These are phyloP conservation scores for Aspergillus neotritici DNA, from an alignment of 2,329 filamentous ascomycete genomes.

Conservation along the genomic window DNA sequence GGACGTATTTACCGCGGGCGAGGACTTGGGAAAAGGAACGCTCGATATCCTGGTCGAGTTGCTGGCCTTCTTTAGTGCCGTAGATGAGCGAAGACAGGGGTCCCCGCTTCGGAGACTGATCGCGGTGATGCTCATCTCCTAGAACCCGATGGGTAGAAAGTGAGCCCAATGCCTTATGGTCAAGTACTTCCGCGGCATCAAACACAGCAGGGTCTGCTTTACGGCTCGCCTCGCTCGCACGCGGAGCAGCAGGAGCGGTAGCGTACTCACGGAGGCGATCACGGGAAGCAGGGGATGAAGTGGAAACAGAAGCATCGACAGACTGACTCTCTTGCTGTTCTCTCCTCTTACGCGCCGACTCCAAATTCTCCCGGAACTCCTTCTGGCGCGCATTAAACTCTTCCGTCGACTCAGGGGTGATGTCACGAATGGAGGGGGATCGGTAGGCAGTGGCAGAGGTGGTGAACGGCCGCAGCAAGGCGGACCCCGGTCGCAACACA, in stretches of 20 bases:
- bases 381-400: constrained; percentile 79
- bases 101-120: constrained; percentile 59
- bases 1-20: constrained; percentile 94
- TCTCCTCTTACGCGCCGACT: constrained; percentile 68
- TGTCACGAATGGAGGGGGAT: constrained; percentile 77
- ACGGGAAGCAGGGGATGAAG: constrained; percentile 29
- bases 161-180: constrained; percentile 54
- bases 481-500: constrained; percentile 46
- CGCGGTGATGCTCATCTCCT: constrained; percentile 55
- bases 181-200: constrained; percentile 37
- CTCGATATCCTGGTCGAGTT: constrained; percentile 93
- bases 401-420: constrained; percentile 65
- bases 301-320: constrained; percentile 44
- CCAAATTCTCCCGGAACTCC: constrained; percentile 76
- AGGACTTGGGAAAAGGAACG: constrained; percentile 92
- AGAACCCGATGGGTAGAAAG: constrained; percentile 49
- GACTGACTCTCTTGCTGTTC: constrained; percentile 79
- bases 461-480: constrained; percentile 54
- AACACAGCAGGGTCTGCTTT: constrained; percentile 28
- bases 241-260: constrained; percentile 40
- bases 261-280: constrained; percentile 34
- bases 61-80: constrained; percentile 88
- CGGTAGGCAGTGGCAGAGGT: constrained; percentile 48
- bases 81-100: constrained; percentile 86
- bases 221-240: constrained; percentile 43